Conservation (phyloP, 164 flowering plant species). For the Sextonia rubra region DNA sequence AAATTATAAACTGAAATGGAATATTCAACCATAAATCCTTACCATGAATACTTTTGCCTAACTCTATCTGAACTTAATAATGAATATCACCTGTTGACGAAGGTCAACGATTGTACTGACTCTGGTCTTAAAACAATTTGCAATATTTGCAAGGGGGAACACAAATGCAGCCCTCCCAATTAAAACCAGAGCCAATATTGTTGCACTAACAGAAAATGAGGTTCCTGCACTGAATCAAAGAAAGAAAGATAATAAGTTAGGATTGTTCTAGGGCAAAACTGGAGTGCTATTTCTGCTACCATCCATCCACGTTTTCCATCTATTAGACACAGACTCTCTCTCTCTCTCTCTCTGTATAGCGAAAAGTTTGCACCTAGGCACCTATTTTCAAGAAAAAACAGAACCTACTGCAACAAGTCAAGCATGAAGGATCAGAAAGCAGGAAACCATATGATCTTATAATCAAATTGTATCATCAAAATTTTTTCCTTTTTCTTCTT, state of each 20-base stretch:
- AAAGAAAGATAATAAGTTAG: neutral
- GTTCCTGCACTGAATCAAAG: slow-evolving; percentile 47
- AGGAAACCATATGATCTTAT: no score
- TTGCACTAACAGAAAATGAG: slow-evolving; percentile 52
- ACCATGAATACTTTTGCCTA: neutral
- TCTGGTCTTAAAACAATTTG: slow-evolving; percentile 32
- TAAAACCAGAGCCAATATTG: slow-evolving; percentile 44
- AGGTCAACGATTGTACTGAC: slow-evolving; percentile 27
- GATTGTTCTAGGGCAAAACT: neutral
- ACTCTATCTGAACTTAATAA: neutral
- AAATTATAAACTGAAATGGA: slow-evolving; percentile 47
- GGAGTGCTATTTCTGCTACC: no score
- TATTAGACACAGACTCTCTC: no score
- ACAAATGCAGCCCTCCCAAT: slow-evolving; percentile 75
- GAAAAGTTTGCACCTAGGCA: no score
- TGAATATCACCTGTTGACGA: slow-evolving; percentile 40
- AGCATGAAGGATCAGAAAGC: no score
- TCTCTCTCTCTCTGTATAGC: no score
- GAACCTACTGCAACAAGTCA: no score
- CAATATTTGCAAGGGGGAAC: slow-evolving; percentile 46
- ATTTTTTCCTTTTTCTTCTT: no score
- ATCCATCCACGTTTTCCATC: no score
- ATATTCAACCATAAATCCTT: neutral
- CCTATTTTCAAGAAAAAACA: no score
- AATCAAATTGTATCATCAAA: no score